Percentiles rank a stretch among this genome's conserved stretches.
Evolutionary conservation across 1,139 yeast species (phyloP).

Genomic region (Candida sanyaensis): DNA sequence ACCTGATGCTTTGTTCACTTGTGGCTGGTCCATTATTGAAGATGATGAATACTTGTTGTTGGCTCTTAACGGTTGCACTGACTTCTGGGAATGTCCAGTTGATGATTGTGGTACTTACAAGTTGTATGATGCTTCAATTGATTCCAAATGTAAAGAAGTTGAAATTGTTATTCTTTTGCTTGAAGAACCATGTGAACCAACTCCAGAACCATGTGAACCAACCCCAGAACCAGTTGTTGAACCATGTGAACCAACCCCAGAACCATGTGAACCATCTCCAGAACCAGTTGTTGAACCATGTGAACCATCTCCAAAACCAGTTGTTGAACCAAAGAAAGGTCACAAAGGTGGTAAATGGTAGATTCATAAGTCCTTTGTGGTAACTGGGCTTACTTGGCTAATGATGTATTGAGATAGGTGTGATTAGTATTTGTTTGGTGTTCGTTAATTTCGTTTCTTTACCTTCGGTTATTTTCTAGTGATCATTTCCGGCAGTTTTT

Average conservation of each 20-base stretch:
- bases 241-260: background rate
- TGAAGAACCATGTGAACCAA: background rate
- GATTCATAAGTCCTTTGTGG: background rate
- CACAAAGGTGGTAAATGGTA: background rate
- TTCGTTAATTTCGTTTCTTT: too few relatives aligned
- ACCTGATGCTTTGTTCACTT: slow-evolving; percentile 10
- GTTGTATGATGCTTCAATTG: slow-evolving; percentile 16
- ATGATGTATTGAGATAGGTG: background rate
- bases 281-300: too few relatives aligned
- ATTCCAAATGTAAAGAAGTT: slow-evolving; percentile 15
- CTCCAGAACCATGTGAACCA: background rate
- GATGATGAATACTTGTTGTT: slow-evolving; percentile 23
- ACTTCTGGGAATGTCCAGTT: slow-evolving; percentile 39
- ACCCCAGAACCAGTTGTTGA: background rate
- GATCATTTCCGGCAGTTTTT: too few relatives aligned
- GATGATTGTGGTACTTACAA: slow-evolving; percentile 27
- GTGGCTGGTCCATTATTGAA: slow-evolving; percentile 18
- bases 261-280: background rate
- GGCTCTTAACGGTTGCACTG: slow-evolving; percentile 11
- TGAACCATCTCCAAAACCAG: too few relatives aligned
- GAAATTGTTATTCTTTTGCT: slow-evolving; percentile 3
- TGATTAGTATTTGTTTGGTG: too few relatives aligned
- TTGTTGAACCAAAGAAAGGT: background rate
- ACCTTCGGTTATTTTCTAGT: too few relatives aligned
- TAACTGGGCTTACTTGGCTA: background rate